Evolutionary conservation across 768 basidiomycete species (phyloP).

Genomic region (Boletus subparvulus): DNA sequence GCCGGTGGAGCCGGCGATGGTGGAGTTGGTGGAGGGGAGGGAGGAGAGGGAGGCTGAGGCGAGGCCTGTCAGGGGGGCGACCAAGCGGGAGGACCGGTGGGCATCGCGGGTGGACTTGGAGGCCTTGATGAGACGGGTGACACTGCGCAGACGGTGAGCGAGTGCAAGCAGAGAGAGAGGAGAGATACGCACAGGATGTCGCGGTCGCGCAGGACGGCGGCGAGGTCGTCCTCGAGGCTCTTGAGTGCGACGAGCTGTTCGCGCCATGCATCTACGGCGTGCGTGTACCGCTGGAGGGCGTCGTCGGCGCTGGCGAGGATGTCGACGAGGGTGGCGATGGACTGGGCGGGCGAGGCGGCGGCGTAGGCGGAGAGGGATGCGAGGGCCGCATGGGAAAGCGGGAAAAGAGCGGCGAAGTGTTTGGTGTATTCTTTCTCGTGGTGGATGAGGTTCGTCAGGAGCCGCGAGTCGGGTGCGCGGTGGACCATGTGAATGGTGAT

Average conservation of each 20-base stretch:
- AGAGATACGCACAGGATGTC: conserved; percentile 69
- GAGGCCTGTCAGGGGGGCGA: conserved; percentile 21
- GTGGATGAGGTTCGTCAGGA: conserved; percentile 63
- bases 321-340: conserved; percentile 46
- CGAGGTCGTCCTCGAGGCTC: conserved; percentile 70
- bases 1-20: conserved; percentile 16
- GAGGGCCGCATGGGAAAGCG: conserved; percentile 57
- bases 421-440: conserved; percentile 74
- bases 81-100: conserved; percentile 31
- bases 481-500: conserved; percentile 51
- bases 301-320: conserved; percentile 65
- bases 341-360: conserved; percentile 30
- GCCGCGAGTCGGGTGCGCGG: conserved; percentile 67
- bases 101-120: conserved; percentile 54
- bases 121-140: conserved; percentile 76
- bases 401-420: conserved; percentile 55
- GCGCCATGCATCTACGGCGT: conserved; percentile 63
- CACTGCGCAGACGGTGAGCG: conserved; percentile 39
- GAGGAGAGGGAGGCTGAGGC: conserved; percentile 47
- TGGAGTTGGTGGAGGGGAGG: conserved; percentile 34
- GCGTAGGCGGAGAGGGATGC: conserved; percentile 74
- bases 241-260: conserved; percentile 60
- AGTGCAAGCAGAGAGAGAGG: background rate
- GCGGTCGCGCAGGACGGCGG: conserved; percentile 61
- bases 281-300: conserved; percentile 60